Conservation (phyloP, 1,284 basidiomycete species). For the Ceratobasidium sp. region DNA sequence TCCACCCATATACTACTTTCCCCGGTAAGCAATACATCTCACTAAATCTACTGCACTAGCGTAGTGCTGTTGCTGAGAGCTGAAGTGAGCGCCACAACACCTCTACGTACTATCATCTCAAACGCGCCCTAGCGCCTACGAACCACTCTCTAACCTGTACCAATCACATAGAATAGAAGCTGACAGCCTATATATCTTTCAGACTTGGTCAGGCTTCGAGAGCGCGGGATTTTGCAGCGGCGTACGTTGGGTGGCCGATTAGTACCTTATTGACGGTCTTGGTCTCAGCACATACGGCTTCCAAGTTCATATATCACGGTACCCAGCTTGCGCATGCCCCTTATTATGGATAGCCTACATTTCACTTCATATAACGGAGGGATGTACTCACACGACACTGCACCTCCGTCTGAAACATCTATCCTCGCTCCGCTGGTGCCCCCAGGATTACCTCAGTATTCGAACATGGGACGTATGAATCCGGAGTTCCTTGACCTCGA, state of each 20-base stretch:
- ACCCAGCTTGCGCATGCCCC: neutral
- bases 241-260: too few species aligned
- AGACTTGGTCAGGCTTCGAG: too few species aligned
- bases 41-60: neutral
- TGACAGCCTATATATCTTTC: too few species aligned
- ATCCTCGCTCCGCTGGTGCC: neutral
- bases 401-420: neutral
- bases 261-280: neutral
- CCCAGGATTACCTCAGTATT: slow-evolving; percentile 14
- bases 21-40: neutral
- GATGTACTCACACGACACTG: neutral
- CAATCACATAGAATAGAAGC: too few species aligned
- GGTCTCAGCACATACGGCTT: neutral
- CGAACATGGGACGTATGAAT: slow-evolving; percentile 27
- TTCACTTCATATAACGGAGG: neutral
- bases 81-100: neutral
- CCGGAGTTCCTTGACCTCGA: slow-evolving; percentile 23
- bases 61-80: too few species aligned
- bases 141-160: too few species aligned
- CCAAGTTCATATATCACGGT: slow-evolving; percentile 1
- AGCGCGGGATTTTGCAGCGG: too few species aligned
- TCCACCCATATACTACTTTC: neutral
- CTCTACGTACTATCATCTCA: too few species aligned
- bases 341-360: neutral
- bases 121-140: too few species aligned